Evolutionary conservation across 2,329 filamentous ascomycete genomes (phyloP).

Genomic region (Calonectria pseudoturangicola): DNA sequence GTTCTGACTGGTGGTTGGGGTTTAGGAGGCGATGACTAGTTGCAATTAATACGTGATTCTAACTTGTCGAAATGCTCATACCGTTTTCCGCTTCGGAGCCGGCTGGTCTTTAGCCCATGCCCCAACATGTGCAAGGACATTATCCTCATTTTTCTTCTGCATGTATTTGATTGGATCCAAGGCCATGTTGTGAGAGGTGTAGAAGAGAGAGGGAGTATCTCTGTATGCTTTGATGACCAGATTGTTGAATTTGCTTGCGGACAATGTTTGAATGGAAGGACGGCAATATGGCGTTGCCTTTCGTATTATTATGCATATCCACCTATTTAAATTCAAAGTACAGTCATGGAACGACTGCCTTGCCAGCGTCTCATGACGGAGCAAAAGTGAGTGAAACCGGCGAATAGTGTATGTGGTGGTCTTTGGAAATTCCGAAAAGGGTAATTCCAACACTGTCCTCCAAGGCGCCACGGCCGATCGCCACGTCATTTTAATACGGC

Average conservation of each 20-base stretch:
- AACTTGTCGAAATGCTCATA: neutral
- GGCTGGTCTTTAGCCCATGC: conserved; percentile 15
- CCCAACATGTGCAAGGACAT: conserved; percentile 19
- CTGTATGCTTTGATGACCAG: neutral
- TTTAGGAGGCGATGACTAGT: neutral
- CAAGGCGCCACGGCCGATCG: neutral
- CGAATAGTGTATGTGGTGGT: neutral
- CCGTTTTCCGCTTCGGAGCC: neutral
- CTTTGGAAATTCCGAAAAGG: conserved; percentile 24
- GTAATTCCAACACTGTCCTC: conserved; percentile 10
- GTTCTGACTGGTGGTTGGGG: neutral
- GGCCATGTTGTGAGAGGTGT: neutral
- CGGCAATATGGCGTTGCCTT: neutral
- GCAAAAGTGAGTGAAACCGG: neutral
- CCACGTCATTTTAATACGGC: neutral
- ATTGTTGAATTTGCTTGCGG: neutral
- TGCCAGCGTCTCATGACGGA: neutral
- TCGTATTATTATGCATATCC: neutral
- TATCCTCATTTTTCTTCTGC: conserved; percentile 14
- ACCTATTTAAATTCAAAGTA: neutral
- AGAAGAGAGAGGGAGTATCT: neutral
- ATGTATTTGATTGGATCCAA: conserved; percentile 18
- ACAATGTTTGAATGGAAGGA: neutral
- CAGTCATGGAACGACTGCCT: neutral
- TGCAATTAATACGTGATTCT: neutral